Conservation (phyloP, 2,329 filamentous ascomycete species). For the Aspergillus luchuensis region DNA sequence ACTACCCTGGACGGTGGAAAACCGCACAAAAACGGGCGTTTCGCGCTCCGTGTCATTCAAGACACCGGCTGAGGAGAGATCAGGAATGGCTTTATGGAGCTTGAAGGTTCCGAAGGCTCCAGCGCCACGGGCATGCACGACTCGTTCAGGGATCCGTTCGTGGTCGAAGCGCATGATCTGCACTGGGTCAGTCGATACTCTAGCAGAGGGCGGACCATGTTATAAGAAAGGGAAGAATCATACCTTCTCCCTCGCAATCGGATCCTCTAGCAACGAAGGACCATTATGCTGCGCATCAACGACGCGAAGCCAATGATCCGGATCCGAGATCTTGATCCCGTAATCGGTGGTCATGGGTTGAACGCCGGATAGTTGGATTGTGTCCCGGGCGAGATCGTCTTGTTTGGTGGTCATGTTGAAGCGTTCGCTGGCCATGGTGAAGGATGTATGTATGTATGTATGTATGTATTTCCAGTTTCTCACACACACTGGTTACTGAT, state of each 20-base stretch:
- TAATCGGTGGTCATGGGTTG: conserved; percentile 73
- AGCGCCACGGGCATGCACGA: conserved; percentile 67
- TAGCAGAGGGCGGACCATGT: no score
- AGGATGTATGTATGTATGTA: not conserved
- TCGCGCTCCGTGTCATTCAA: conserved; percentile 68
- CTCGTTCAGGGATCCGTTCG: conserved; percentile 68
- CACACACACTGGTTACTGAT: not conserved
- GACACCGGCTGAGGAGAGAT: conserved; percentile 65
- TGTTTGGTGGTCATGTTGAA: conserved; percentile 51
- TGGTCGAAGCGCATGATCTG: conserved; percentile 70
- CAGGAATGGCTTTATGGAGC: conserved; percentile 62
- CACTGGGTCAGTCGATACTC: not conserved
- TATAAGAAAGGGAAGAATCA: not conserved
- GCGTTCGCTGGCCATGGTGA: not conserved
- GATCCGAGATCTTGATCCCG: conserved; percentile 71
- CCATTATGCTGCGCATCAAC: conserved; percentile 65
- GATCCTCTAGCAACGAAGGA: conserved; percentile 70
- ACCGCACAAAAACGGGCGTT: conserved; percentile 69
- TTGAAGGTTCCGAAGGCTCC: conserved; percentile 69
- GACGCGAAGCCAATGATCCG: conserved; percentile 76
- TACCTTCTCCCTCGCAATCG: conserved; percentile 73
- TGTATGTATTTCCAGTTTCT: not conserved
- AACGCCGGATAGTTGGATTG: conserved; percentile 52
- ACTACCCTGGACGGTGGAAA: conserved; percentile 76
- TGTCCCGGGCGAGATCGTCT: conserved; percentile 61